These are phyloP conservation scores for Eimeria acervulina DNA, from an alignment of 169 alveolate species.

Conservation along the genomic window DNA sequence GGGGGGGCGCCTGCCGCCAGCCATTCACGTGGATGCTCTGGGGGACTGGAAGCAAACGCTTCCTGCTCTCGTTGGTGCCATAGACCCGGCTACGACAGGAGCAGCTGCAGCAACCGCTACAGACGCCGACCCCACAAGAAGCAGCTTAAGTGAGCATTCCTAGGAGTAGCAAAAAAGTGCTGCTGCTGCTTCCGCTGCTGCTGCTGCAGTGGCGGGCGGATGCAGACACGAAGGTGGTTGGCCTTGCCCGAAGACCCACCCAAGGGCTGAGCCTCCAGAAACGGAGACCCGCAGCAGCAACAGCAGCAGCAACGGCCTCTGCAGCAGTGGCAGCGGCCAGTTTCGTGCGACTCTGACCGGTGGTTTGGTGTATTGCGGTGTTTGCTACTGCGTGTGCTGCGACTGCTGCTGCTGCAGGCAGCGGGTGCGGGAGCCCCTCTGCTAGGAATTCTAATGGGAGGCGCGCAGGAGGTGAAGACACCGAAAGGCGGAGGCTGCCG, in stretches of 20 bases:
- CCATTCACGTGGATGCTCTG: slow-evolving; percentile 72
- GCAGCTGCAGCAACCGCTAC: not conserved
- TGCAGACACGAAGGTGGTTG: not conserved
- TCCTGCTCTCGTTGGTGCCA: slow-evolving; percentile 77
- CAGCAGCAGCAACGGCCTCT: not conserved
- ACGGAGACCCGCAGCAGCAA: not conserved
- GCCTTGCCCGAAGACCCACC: not conserved
- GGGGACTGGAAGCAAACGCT: slow-evolving; percentile 81
- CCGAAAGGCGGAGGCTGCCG: not conserved
- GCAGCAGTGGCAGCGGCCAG: not conserved
- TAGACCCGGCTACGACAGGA: slow-evolving; percentile 35
- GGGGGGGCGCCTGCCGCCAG: slow-evolving; percentile 79
- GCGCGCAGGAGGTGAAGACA: not conserved
- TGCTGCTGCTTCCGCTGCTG: not conserved
- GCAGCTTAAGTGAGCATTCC: not conserved
- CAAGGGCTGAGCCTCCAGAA: not conserved
- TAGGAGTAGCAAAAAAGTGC: not conserved
- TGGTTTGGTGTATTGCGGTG: not conserved
- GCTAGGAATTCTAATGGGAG: not conserved
- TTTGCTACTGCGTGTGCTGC: not conserved
- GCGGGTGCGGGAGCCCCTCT: not conserved
- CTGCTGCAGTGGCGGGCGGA: not conserved
- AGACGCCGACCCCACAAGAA: not conserved
- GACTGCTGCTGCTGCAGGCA: not conserved
- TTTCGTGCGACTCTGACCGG: not conserved